Evolutionary conservation across 2,329 filamentous ascomycete species (phyloP).

Genomic region (Aureobasidium musti): DNA sequence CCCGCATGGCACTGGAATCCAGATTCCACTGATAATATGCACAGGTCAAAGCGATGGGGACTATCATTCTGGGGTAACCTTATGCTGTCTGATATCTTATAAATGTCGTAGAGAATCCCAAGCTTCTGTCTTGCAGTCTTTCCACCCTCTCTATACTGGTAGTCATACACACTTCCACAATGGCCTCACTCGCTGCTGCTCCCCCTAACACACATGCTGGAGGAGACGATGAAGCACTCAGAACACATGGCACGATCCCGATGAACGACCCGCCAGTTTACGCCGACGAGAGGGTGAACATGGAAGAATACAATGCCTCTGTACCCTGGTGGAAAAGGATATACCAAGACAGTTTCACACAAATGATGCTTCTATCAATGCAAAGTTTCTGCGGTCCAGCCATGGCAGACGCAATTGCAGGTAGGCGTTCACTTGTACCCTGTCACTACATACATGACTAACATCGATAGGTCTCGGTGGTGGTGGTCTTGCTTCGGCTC

Average conservation of each 20-base stretch:
- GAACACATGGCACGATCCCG: conserved; percentile 38
- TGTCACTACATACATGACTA: neutral
- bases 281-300: conserved; percentile 43
- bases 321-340: conserved; percentile 50
- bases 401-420: conserved; percentile 29
- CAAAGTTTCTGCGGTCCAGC: conserved; percentile 41
- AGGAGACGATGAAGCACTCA: conserved; percentile 39
- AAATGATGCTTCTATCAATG: conserved; percentile 53
- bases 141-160: neutral
- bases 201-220: conserved; percentile 42
- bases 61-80: conserved; percentile 18
- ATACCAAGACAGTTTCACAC: conserved; percentile 52
- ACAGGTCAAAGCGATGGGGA: conserved; percentile 22
- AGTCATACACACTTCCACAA: conserved; percentile 26
- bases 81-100: conserved; percentile 1
- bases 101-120: conserved; percentile 4
- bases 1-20: neutral
- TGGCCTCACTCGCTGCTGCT: conserved; percentile 40
- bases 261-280: conserved; percentile 33
- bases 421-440: neutral
- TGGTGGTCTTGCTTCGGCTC: conserved; percentile 22
- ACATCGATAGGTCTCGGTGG: conserved; percentile 24
- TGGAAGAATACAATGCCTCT: conserved; percentile 39
- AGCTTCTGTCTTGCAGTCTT: neutral
- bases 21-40: conserved; percentile 5